Base-by-base conservation (phyloP, 106 monocot species). In the Vanilla planifolia region DNA sequence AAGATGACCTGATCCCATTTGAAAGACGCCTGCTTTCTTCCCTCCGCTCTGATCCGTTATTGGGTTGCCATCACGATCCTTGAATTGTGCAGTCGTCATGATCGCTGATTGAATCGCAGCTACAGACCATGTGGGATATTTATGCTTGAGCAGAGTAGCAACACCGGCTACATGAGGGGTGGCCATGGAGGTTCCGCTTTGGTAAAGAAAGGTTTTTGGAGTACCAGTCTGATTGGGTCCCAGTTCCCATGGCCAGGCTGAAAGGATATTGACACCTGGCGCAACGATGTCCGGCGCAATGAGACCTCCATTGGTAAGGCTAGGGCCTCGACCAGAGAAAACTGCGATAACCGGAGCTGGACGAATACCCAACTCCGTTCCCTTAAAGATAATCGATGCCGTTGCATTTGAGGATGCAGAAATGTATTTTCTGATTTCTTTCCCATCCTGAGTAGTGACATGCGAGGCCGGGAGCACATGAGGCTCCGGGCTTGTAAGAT, bases 161-260 rank as follows among this genome's bases (percentile, higher is more conserved):
- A 84, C 62, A 16, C 84, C 84, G 23, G 56, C 35, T 8, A 84
- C 62, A 55, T 84, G 84, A 39, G 84, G 79, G 3, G 75, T 55
- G 1, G 84, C 46, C 75, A 84, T 79, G 22, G 84, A 79, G 8
- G 71, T 75, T 16, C 84, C 84, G 2, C 39, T 55, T 19, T 43
- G 19, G 22, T 70, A 61, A 28, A 30, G 60, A 55, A 80, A 80
- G 6, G 19, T 17, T 24, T 47, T n/a, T 15, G n/a, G 22, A 2
- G 32, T 43, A 7, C n/a, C 34, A 1, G 43, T 48, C 20, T 26
- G 32, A 6, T 48, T 8, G 2, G 58, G 21, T 16, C 29, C 60
- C 2, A 71, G 40, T 30, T 58, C 35, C 11, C 64, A 59, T 17
- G 80, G 71, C 70, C 69, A 78, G 8, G 78, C 79, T 1, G 74